Conservation (phyloP, 768 basidiomycete species). For the Lactifluus piperatus region DNA sequence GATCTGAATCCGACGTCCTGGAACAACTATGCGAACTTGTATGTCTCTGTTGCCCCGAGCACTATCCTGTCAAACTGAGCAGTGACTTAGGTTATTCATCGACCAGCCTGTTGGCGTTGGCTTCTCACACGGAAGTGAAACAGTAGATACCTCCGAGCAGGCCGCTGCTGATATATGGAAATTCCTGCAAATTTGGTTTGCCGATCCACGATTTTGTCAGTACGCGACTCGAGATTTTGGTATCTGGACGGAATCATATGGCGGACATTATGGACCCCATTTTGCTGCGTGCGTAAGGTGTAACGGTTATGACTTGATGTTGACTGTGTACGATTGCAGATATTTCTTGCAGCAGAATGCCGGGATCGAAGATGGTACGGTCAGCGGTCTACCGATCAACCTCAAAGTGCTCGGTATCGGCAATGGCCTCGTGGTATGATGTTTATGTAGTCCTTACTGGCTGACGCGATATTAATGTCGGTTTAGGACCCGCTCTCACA, state of each 20-base stretch:
- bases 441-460: neutral
- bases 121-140: constrained; percentile 47
- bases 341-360: constrained; percentile 53
- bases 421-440: constrained; percentile 46
- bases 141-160: constrained; percentile 41
- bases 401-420: constrained; percentile 58
- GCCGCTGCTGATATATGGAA: constrained; percentile 53
- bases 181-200: constrained; percentile 56
- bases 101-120: constrained; percentile 57
- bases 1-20: constrained; percentile 46
- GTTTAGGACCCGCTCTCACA: constrained; percentile 35
- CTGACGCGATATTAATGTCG: neutral
- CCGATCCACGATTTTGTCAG: constrained; percentile 44
- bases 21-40: constrained; percentile 48
- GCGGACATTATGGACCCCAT: constrained; percentile 34
- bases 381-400: constrained; percentile 42
- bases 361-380: constrained; percentile 39
- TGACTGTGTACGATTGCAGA: constrained; percentile 10
- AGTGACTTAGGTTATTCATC: constrained; percentile 37
- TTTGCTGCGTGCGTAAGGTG: constrained; percentile 27
- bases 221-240: constrained; percentile 39
- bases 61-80: neutral
- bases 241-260: constrained; percentile 56
- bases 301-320: neutral
- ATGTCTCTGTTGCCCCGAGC: neutral